A percentile compares a stretch with the other conserved stretches of the same genome.
phyloP scores from a whole-genome alignment of 2,329 filamentous ascomycete species.

The Verticillium isaacii region DNA sequence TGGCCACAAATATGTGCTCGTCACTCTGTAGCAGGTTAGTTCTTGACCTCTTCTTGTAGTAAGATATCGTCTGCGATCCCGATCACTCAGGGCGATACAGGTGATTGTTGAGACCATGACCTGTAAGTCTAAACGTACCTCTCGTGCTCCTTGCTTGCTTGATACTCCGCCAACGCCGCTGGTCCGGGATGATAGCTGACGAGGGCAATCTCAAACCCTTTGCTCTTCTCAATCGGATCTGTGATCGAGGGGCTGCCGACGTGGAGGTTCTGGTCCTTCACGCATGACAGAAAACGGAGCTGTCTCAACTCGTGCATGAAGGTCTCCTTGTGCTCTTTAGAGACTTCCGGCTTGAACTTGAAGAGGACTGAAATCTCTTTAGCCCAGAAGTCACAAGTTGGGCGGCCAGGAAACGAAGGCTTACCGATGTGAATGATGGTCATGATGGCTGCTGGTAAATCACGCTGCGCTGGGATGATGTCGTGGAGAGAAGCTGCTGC shows the following conservation, averaged over 20 bases:
- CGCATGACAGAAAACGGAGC: conserved; percentile 41
- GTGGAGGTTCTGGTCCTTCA: conserved; percentile 40
- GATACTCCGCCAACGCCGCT: conserved; percentile 43
- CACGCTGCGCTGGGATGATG: neutral
- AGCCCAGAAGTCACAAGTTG: neutral
- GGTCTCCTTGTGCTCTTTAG: conserved; percentile 32
- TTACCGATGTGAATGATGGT: conserved; percentile 30
- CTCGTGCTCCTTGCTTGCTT: conserved; percentile 47
- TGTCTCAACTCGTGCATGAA: conserved; percentile 43
- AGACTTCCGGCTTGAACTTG: conserved; percentile 39
- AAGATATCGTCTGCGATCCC: too few species aligned
- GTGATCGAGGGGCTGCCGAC: conserved; percentile 51
- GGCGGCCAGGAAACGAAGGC: neutral
- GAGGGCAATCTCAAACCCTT: conserved; percentile 46
- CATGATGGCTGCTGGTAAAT: conserved; percentile 15
- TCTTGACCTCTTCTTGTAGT: too few species aligned
- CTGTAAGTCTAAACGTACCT: conserved; percentile 23
- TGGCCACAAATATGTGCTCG: conserved; percentile 44
- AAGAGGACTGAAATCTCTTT: conserved; percentile 35
- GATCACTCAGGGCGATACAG: too few species aligned
- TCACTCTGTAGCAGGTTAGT: conserved; percentile 32
- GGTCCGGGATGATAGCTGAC: conserved; percentile 44
- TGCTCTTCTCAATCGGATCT: conserved; percentile 44
- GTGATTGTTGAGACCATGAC: too few species aligned
- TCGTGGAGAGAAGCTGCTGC: neutral